Percentiles rank a stretch among this genome's conserved stretches.
Evolutionary conservation across 495 filamentous ascomycete species (phyloP).

Genomic region (Jackrogersella minutella): DNA sequence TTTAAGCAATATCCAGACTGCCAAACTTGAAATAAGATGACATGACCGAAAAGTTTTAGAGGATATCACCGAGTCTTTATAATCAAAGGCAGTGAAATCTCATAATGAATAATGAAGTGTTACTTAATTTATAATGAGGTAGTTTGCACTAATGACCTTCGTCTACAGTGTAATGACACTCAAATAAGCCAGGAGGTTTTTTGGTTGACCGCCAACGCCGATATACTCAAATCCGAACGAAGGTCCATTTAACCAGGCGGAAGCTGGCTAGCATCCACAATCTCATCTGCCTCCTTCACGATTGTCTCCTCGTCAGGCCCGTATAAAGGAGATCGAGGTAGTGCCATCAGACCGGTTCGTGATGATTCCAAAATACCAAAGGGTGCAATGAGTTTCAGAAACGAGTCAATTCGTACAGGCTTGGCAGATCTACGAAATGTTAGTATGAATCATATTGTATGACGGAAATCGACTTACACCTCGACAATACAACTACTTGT

Average conservation of each 20-base stretch:
- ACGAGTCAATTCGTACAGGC: conserved; percentile 91
- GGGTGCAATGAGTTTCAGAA: conserved; percentile 93
- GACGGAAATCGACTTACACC: conserved; percentile 67
- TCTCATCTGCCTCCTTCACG: conserved; percentile 85
- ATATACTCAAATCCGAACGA: not conserved
- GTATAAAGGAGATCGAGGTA: conserved; percentile 89
- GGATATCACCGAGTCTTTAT: not conserved
- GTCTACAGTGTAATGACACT: conserved; percentile 28
- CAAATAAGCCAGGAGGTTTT: conserved; percentile 22
- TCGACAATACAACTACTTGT: conserved; percentile 98
- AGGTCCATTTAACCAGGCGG: conserved; percentile 78
- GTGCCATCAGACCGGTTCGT: conserved; percentile 92
- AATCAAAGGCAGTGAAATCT: not conserved
- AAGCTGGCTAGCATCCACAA: conserved; percentile 91
- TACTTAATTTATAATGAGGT: conserved; percentile 10
- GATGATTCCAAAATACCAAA: conserved; percentile 97
- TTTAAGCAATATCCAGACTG: too few species aligned
- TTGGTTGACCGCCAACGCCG: conserved; percentile 36
- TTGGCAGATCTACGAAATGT: conserved; percentile 77
- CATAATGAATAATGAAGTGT: not conserved
- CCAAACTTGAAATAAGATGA: not conserved
- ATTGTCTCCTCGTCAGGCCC: conserved; percentile 74
- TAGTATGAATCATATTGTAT: conserved; percentile 24
- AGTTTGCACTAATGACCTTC: conserved; percentile 29
- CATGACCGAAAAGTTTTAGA: not conserved